Conservation (phyloP, 306 rosid species). For the Inga oerstediana region DNA sequence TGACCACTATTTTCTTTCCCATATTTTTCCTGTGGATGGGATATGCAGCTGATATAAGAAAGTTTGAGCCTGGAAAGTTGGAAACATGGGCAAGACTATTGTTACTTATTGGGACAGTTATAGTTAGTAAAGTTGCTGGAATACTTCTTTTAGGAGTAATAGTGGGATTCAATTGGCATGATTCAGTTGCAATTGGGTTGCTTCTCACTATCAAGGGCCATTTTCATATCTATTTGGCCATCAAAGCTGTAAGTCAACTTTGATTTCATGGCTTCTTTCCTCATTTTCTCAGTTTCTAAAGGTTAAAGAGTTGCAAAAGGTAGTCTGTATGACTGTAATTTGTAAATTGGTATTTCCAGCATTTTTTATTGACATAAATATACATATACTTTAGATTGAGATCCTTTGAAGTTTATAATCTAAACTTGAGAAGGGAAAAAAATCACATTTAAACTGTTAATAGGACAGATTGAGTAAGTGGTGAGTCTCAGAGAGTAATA, state of each 20-base stretch:
- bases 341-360: neutral
- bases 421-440: neutral
- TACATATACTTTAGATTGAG: neutral
- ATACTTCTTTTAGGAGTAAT: constrained; percentile 64
- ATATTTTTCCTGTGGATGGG: constrained; percentile 97
- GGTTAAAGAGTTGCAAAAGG: neutral
- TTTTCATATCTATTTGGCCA: constrained; percentile 82
- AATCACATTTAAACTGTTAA: neutral
- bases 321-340: neutral
- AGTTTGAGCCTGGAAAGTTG: constrained; percentile 34
- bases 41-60: constrained; percentile 55
- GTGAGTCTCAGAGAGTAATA: neutral
- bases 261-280: constrained; percentile 22
- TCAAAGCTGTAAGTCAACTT: constrained; percentile 60
- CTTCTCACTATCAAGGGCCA: constrained; percentile 87
- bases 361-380: neutral
- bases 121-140: constrained; percentile 70
- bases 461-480: neutral
- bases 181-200: constrained; percentile 80
- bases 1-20: constrained; percentile 70
- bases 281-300: neutral
- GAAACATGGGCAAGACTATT: constrained; percentile 62
- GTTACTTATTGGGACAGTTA: constrained; percentile 42
- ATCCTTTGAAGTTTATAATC: neutral
- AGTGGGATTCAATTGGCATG: constrained; percentile 85